A percentile compares a stretch with the other conserved stretches of the same genome.
Evolutionary conservation across 1,139 yeast genomes (phyloP).

Genomic region (Pichia sp.): DNA sequence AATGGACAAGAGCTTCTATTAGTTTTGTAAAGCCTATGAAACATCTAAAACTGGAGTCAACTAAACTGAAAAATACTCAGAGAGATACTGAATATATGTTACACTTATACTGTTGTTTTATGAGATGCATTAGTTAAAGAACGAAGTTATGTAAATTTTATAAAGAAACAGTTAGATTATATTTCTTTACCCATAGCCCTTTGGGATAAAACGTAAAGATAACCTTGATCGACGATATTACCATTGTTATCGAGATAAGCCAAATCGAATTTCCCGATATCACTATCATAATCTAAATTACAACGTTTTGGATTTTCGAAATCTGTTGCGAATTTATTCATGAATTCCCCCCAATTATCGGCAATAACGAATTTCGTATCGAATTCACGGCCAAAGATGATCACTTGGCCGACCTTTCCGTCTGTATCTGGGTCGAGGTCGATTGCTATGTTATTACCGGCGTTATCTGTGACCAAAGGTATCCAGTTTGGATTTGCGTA

Average conservation of each 20-base stretch:
- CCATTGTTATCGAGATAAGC: slow-evolving; percentile 56
- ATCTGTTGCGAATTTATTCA: slow-evolving; percentile 45
- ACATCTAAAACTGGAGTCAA: too few species aligned
- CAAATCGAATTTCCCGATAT: slow-evolving; percentile 83
- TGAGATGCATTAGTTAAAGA: too few species aligned
- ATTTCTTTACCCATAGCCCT: slow-evolving; percentile 9
- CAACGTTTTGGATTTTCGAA: slow-evolving; percentile 50
- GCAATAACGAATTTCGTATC: slow-evolving; percentile 62
- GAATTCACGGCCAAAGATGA: slow-evolving; percentile 58
- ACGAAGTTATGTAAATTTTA: too few species aligned
- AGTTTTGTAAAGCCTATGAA: too few species aligned
- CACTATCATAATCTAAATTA: slow-evolving; percentile 81
- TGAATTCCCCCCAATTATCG: slow-evolving; percentile 49
- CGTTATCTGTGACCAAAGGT: slow-evolving; percentile 82
- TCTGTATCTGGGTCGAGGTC: slow-evolving; percentile 82
- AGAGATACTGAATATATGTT: too few species aligned
- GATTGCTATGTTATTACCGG: slow-evolving; percentile 87
- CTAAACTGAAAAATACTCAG: too few species aligned
- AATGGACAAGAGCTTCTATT: too few species aligned
- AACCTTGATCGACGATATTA: slow-evolving; percentile 32
- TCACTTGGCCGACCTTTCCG: slow-evolving; percentile 72
- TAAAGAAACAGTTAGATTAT: too few species aligned
- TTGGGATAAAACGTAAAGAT: slow-evolving; percentile 57
- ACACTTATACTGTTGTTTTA: too few species aligned
- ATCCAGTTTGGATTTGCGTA: slow-evolving; percentile 92